A percentile compares a stretch with the other conserved stretches of the same genome.
Conservation (phyloP, 139 green algal species). For the Chlorella sp. region DNA sequence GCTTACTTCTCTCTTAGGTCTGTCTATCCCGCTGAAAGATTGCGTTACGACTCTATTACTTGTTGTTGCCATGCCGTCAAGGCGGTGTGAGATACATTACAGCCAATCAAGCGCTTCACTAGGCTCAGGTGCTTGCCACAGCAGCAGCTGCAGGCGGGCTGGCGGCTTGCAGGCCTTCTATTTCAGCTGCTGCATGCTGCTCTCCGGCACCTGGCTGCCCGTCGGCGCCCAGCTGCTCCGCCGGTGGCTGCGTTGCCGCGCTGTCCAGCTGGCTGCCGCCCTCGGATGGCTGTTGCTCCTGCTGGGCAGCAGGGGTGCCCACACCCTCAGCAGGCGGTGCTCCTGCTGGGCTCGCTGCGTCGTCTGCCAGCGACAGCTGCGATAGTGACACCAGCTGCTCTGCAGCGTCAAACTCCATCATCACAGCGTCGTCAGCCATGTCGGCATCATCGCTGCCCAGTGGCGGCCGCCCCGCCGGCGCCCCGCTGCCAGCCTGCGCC, state of each 20-base stretch:
- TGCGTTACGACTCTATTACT: no score
- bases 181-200: not conserved
- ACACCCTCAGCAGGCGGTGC: not conserved
- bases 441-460: slow-evolving; percentile 40
- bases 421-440: slow-evolving; percentile 46
- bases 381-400: slow-evolving; percentile 37
- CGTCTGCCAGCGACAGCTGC: slow-evolving; percentile 1
- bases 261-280: not conserved
- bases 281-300: not conserved
- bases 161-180: no score
- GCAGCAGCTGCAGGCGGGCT: no score
- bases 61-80: no score
- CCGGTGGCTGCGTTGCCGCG: not conserved
- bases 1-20: no score
- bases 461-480: not conserved
- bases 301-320: not conserved
- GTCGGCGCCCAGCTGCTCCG: not conserved
- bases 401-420: slow-evolving; percentile 41
- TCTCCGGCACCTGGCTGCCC: not conserved
- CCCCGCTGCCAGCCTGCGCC: not conserved
- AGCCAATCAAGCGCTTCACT: no score
- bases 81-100: no score
- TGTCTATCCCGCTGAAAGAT: no score
- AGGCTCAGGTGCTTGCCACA: no score
- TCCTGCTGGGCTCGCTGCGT: no score